These are phyloP conservation scores for Pichia thaimueangensis DNA, from an alignment of 805 yeast genomes.

Conservation along the genomic window DNA sequence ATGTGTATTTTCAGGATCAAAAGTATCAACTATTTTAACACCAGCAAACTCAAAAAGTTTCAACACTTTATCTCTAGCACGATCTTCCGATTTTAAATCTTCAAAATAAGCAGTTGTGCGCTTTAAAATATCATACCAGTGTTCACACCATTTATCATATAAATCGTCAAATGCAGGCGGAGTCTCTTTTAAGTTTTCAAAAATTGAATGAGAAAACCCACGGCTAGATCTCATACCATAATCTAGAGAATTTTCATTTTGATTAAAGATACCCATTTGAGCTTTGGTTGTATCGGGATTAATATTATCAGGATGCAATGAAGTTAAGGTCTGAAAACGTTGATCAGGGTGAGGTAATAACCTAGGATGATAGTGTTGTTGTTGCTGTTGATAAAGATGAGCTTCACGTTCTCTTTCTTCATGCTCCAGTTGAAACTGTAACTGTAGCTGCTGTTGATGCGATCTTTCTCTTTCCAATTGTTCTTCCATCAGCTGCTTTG, in stretches of 20 bases:
- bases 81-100: constrained; percentile 32
- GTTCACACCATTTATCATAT: constrained; percentile 43
- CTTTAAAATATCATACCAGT: constrained; percentile 46
- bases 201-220: constrained; percentile 19
- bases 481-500: too few relatives aligned
- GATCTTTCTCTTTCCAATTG: too few relatives aligned
- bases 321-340: too few relatives aligned
- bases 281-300: not conserved
- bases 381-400: too few relatives aligned
- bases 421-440: too few relatives aligned
- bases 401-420: too few relatives aligned
- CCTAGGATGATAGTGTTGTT: too few relatives aligned
- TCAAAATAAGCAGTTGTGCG: constrained; percentile 45
- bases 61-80: constrained; percentile 36
- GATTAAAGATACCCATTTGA: constrained; percentile 3
- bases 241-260: constrained; percentile 5
- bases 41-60: constrained; percentile 43
- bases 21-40: constrained; percentile 38
- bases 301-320: too few relatives aligned
- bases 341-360: too few relatives aligned
- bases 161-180: constrained; percentile 33
- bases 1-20: constrained; percentile 38
- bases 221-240: constrained; percentile 12
- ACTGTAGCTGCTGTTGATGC: too few relatives aligned
- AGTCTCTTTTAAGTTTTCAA: constrained; percentile 31